A percentile compares a stretch with the other conserved stretches of the same genome.
phyloP scores from a whole-genome alignment of 306 rosid genomes.

The Vigna reflexopilosa region DNA sequence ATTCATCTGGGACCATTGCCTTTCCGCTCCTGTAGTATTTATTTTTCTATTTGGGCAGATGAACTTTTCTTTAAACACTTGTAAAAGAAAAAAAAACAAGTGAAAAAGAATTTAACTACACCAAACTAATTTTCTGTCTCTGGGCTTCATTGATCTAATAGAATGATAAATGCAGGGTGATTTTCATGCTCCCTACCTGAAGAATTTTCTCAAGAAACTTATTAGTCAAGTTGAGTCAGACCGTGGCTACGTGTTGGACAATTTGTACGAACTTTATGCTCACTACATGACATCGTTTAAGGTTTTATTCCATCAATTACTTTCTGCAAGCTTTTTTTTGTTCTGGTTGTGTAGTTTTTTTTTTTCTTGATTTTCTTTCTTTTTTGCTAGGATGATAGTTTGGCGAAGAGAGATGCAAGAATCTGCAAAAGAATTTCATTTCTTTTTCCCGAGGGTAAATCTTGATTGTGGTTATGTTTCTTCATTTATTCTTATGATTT shows the following conservation, averaged over 20 bases:
- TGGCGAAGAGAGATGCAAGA: slow-evolving; percentile 56
- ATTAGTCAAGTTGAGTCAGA: slow-evolving; percentile 70
- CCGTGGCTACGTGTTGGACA: slow-evolving; percentile 65
- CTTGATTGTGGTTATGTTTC: slow-evolving; percentile 23
- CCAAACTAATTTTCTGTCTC: background rate
- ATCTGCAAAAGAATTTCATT: slow-evolving; percentile 78
- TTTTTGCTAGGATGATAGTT: slow-evolving; percentile 55
- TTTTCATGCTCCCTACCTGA: slow-evolving; percentile 71
- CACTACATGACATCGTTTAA: slow-evolving; percentile 69
- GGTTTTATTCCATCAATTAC: slow-evolving; percentile 48
- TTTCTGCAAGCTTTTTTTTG: slow-evolving; percentile 17
- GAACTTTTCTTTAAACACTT: too few relatives aligned
- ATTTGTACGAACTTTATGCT: slow-evolving; percentile 74
- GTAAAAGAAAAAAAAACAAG: too few relatives aligned
- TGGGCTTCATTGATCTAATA: background rate
- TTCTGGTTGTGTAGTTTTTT: background rate
- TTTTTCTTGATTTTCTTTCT: slow-evolving; percentile 1
- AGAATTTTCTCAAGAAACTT: slow-evolving; percentile 82
- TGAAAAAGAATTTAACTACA: too few relatives aligned
- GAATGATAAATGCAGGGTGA: slow-evolving; percentile 56
- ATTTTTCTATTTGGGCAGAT: background rate
- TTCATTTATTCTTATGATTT: background rate
- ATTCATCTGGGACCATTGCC: slow-evolving; percentile 78
- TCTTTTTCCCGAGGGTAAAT: slow-evolving; percentile 75
- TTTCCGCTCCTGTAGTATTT: slow-evolving; percentile 53